phyloP scores from a whole-genome alignment of 2,329 filamentous ascomycete genomes.

The Phyllachora maydis region DNA sequence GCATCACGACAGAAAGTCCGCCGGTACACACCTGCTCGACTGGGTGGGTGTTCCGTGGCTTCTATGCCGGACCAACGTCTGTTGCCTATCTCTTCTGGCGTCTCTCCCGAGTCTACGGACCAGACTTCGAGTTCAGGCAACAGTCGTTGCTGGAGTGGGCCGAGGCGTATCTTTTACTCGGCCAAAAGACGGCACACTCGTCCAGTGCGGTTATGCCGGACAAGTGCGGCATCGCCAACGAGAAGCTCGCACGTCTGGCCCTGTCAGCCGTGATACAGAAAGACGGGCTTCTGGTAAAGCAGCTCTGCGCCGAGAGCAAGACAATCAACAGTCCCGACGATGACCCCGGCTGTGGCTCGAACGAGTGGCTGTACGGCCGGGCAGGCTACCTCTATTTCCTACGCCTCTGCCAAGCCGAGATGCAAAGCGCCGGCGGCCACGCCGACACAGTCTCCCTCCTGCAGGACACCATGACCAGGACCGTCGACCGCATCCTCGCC shows the following conservation, averaged over 20 bases:
- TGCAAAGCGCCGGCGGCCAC: constrained; percentile 35
- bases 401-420: no score
- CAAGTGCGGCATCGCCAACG: constrained; percentile 24
- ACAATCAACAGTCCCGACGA: constrained; percentile 11
- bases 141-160: neutral
- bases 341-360: constrained; percentile 17
- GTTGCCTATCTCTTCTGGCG: neutral
- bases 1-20: no score
- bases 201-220: no score
- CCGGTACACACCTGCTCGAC: no score
- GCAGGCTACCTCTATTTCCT: constrained; percentile 49
- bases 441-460: constrained; percentile 22
- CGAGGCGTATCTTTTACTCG: neutral
- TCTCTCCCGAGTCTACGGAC: neutral
- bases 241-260: constrained; percentile 24
- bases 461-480: constrained; percentile 29
- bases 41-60: neutral
- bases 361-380: constrained; percentile 47
- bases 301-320: constrained; percentile 18
- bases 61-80: neutral
- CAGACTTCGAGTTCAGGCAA: neutral
- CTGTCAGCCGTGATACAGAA: constrained; percentile 20
- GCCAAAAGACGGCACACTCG: neutral
- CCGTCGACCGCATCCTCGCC: constrained; percentile 38
- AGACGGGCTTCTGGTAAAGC: constrained; percentile 14